A percentile compares a stretch with the other conserved stretches of the same genome.
Evolutionary conservation across 257 asterid genomes (phyloP).

Genomic region (Nyctanthes arbortristis): DNA sequence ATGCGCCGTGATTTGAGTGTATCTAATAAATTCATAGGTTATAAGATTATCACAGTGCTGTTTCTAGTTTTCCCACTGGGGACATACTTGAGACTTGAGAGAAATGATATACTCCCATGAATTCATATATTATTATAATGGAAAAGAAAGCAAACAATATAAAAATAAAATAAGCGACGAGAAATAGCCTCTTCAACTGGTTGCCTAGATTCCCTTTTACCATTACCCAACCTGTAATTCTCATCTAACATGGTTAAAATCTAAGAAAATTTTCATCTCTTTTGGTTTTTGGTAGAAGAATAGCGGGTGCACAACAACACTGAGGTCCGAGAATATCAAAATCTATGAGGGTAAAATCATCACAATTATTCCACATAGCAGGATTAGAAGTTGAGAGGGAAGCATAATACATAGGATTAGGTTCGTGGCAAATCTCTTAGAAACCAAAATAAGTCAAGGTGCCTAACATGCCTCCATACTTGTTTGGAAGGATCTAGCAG

Average conservation of each 20-base stretch:
- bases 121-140: background rate
- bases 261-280: background rate
- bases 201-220: no score
- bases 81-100: background rate
- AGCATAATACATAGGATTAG: no score
- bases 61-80: background rate
- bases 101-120: background rate
- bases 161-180: background rate
- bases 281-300: background rate
- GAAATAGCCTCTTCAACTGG: background rate
- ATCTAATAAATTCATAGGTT: slow-evolving; percentile 22
- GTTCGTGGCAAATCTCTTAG: no score
- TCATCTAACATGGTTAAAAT: background rate
- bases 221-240: background rate
- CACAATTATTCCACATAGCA: no score
- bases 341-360: background rate
- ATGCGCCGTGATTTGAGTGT: slow-evolving; percentile 18
- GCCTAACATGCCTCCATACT: no score
- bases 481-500: no score
- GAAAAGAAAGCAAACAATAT: background rate
- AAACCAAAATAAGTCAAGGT: no score
- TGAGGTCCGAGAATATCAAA: background rate
- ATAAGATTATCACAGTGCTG: background rate
- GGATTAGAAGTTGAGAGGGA: no score
- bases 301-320: background rate